Percentiles rank a stretch among this genome's conserved stretches.
Evolutionary conservation across 23 red algal genomes (phyloP).

Genomic region (Cyanidioschyzon merolae): DNA sequence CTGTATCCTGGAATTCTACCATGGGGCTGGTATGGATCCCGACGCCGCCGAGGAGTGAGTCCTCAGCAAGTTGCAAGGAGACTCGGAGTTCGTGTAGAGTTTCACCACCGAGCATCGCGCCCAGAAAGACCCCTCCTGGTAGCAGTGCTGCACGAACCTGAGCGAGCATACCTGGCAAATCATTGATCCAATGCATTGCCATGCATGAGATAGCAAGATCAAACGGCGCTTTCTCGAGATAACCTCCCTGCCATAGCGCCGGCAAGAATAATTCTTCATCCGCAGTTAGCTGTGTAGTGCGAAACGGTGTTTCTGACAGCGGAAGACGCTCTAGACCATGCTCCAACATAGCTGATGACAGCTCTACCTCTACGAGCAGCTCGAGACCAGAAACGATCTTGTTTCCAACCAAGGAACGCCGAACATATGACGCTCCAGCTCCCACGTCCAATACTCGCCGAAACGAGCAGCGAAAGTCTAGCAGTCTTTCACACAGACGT

Average conservation of each 20-base stretch:
- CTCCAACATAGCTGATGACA: slow-evolving; percentile 19
- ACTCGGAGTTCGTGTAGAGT: slow-evolving; percentile 70
- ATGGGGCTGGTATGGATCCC: slow-evolving; percentile 54
- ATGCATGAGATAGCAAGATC: slow-evolving; percentile 53
- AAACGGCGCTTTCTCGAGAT: slow-evolving; percentile 4
- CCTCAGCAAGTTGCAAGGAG: slow-evolving; percentile 74
- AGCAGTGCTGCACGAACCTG: slow-evolving; percentile 25
- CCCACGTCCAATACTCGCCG: slow-evolving; percentile 51
- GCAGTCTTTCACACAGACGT: slow-evolving; percentile 43
- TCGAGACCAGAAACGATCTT: background rate
- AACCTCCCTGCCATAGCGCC: background rate
- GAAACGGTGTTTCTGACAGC: background rate
- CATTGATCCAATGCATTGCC: slow-evolving; percentile 92
- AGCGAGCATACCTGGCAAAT: slow-evolving; percentile 41
- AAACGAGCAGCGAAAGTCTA: slow-evolving; percentile 54
- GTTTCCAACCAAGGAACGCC: slow-evolving; percentile 29
- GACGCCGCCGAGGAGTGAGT: slow-evolving; percentile 41
- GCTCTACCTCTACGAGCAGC: slow-evolving; percentile 21
- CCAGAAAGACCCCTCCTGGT: slow-evolving; percentile 79
- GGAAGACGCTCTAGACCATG: slow-evolving; percentile 13
- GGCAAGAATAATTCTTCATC: background rate
- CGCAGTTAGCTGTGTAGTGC: background rate
- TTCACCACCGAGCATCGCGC: slow-evolving; percentile 72
- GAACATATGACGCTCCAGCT: slow-evolving; percentile 58
- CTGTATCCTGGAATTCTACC: slow-evolving; percentile 53